Evolutionary conservation across 768 basidiomycete species (phyloP), one percentile per base, ranked within the genome.

Genomic region (Leucocoprinus leucothites): DNA sequence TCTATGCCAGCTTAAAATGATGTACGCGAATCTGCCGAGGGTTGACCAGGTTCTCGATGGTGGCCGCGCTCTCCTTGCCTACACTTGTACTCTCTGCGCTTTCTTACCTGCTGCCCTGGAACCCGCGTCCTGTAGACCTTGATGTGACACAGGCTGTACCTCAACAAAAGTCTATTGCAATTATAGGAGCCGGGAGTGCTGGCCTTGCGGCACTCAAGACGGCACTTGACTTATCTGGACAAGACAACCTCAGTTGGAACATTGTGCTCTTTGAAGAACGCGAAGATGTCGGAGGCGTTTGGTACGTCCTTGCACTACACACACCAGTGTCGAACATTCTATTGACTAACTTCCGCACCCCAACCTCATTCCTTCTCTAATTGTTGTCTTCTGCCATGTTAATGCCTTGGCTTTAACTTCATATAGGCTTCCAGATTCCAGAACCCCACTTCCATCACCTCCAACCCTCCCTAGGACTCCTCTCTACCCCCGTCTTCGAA

Each of bases 161-260:
- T 16, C 45, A 47, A n/a, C 26, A 35, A 1, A 84, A 81, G 65
- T 75, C 75, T 3, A 78, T 86, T 49, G 82, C 77, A 6, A 75
- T 85, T 47, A 70, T 86, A 16, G 84, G 84, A 9, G 80, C 75
- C 5, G 82, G 82, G 1, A 83, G 78, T 59, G 81, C 77, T 3
- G 82, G 82, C 1, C 66, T 85, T 24, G 80, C 77, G 1, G 71
- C 74, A 64, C 64, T 85, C 24, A 81, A 80, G 62, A 76, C 75
- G 5, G 62, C 81, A 14, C 63, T 79, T 3, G 79, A 81, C 62
- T 60, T 85, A 5, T 78, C 79, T 9, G 65, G 67, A 18, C 69
- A 75, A 28, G 54, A 64, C 5, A 64, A 67, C 18, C 51, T 61
- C 19, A 63, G 63, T 9, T 81, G 80, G 74, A 73, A 80, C 21